Base-by-base conservation (phyloP, 345 rosid genomes). In the Pugionium cornutum region DNA sequence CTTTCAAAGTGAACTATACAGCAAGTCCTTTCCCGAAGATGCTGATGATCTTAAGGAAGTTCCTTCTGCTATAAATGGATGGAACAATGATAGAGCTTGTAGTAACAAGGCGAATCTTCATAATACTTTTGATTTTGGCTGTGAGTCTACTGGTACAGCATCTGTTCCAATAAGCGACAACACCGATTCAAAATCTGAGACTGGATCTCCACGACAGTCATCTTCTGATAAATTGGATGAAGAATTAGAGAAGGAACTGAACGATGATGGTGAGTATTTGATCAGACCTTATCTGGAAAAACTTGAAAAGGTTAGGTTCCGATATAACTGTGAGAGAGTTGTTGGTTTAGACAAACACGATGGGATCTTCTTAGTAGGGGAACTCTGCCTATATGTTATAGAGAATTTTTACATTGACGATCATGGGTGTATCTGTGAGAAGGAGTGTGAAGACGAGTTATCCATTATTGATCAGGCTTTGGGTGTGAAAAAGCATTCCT, bases 391-490 rank as follows among this genome's bases (percentile, higher is more conserved):
- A 32, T 92, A 89, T 67, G 82, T 87, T 42, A 92, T 92, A 25
- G 98, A 92, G 74, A 86, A 92, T 66, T 89, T 92, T 54, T 92
- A 77, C 73, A 84, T 92, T 52, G 91, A 87, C 46, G 81, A 80
- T 53, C 69, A 84, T 44, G 95, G 87, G 46, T 80, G 89, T 79
- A 84, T 92, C 34, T 87, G 88, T 81, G 98, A 92, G 76, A 92
- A 92, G 82, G 86, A 89, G 81, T 83, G 75, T 41, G 92, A 87
- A 78, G 95, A 89, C 64, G 95, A 87, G 58, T 85, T 92, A 80
- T 92, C 98, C 61, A 80, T 92, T 53, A 92, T 92, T 73, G 98
- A 92, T 78, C 96, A 87, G 78, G 98, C 98, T 45, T 78, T 87
- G 74, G 98, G 98, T 72, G 95, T 92, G 37, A 84, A 86, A 79